Evolutionary conservation across 1,284 basidiomycete genomes (phyloP).

Genomic region (Fomitiporia mediterranea): DNA sequence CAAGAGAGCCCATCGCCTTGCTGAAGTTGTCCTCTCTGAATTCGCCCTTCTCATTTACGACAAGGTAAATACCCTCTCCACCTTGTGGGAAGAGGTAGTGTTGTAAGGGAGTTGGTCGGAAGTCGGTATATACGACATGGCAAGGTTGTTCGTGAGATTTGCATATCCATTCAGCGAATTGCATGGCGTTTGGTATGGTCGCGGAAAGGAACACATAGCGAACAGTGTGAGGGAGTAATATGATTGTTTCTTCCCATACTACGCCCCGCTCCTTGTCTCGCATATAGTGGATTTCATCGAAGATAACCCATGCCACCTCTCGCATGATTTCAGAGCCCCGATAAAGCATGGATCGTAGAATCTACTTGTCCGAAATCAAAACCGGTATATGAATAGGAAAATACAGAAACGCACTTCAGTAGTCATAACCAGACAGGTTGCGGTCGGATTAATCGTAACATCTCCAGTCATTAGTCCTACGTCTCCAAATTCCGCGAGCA

Average conservation of each 20-base stretch:
- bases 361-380: constrained; percentile 43
- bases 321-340: constrained; percentile 99
- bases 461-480: constrained; percentile 99
- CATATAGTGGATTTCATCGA: constrained; percentile 99
- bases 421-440: constrained; percentile 98
- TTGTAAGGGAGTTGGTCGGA: constrained; percentile 95
- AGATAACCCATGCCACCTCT: constrained; percentile 99
- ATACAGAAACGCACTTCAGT: constrained; percentile 70
- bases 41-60: constrained; percentile 96
- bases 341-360: constrained; percentile 98
- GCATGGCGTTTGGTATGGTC: constrained; percentile 99
- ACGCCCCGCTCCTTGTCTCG: constrained; percentile 91
- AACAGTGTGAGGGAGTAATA: constrained; percentile 92
- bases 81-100: constrained; percentile 98
- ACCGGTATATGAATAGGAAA: neutral
- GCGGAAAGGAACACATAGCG: constrained; percentile 99
- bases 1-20: constrained; percentile 95
- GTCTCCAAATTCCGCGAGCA: constrained; percentile 94
- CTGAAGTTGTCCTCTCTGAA: constrained; percentile 98
- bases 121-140: constrained; percentile 99
- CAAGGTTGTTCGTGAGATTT: constrained; percentile 97
- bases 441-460: constrained; percentile 98
- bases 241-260: constrained; percentile 93
- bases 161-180: constrained; percentile 99
- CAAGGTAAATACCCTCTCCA: constrained; percentile 95